Evolutionary conservation across 169 alveolate species (phyloP), one percentile per base, ranked within the genome.

Genomic region (Eimeria acervulina): DNA sequence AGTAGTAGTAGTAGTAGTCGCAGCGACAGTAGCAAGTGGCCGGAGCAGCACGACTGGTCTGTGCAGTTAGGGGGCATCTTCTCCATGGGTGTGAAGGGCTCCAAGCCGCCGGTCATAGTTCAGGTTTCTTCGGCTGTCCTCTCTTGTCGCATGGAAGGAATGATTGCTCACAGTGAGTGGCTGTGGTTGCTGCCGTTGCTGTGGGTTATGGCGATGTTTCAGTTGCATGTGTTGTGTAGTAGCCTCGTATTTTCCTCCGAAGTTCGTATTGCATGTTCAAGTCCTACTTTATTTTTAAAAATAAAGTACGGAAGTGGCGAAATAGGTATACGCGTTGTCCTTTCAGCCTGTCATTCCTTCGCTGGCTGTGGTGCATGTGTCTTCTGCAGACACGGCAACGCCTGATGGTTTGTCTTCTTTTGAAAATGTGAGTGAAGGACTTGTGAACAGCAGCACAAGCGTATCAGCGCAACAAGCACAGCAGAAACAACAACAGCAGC

Each of bases 11-110:
- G 36, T 72, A 31, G 61, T 26, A 36, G 66, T 51, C 26, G 36
- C 63, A 61, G 61, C 93, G 44, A 85, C 61, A 19, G 19, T 19
- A 55, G 81, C 93, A 61, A 72, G 12, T 17, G 59, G 40, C 68
- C 36, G 38, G 81, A 85, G 80, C 93, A 55, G 61, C 81, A 85
- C n/a, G 59, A 55, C 44, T 10, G n/a, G 38, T 21, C 93, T 19
- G 93, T 85, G n/a, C 93, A 61, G 26, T 6, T 85, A n/a, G 81
- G 93, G 59, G 93, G 93, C 38, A 23, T 85, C 80, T 85, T 85
- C 81, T 59, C 81, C 23, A 40, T n/a, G 31, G 93, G 80, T 28
- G 51, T 38, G 42, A 61, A 52, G 33, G 80, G 61, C 42, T 81
- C 52, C 28, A 55, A 85, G 47, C 80, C 93, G 21, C 55, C 93